Evolutionary conservation across 1,284 basidiomycete species (phyloP), one percentile per base, ranked within the genome.

Genomic region (Cryptococcus wingfieldii): DNA sequence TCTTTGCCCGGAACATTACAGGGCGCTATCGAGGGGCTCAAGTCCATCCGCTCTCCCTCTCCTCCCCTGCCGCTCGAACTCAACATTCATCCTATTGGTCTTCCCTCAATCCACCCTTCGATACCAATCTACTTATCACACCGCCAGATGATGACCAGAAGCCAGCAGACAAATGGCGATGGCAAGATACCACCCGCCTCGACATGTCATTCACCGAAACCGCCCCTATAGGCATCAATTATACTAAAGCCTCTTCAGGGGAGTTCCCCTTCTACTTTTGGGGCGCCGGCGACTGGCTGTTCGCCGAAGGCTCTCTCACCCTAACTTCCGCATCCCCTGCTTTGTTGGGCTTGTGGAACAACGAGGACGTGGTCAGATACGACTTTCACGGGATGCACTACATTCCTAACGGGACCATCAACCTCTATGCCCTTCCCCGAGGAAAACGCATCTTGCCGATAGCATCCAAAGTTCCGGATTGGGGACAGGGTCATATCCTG

Each of bases 321-420:
- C 53, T 71, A 1, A 53, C 61, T 12, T 31, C 47, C 16, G 13
- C 47, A 19, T 34, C 31, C 31, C 31, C 31, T 8, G 31, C 31
- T 53, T 52, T 12, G 51, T 53, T 19, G 31, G 31, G 31, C 10
- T 34, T 34, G 31, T 34, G 31, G 31, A 34, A 34, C 31, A 34
- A 34, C 31, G 54, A 55, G 16, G n/a, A 51, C 4, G 58, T 50
- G 6, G 51, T 75, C 25, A 65, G 67, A n/a, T 77, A 77, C 55
- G 63, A 67, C 42, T 65, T 77, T 42, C 67, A 66, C 50, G 90
- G 88, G 3, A 79, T 93, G 14, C 90, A 92, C 74, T 84, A 89
- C 67, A 64, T 87, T 10, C 77, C 82, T 8, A 88, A 89, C 61
- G 90, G 90, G 1, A 83, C 87, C 1, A 83, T 92, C 42, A 87